Evolutionary conservation across 148 eudicot genomes (phyloP), one percentile per base, ranked within the genome.

Genomic region (Rhododendron kiyosumense): DNA sequence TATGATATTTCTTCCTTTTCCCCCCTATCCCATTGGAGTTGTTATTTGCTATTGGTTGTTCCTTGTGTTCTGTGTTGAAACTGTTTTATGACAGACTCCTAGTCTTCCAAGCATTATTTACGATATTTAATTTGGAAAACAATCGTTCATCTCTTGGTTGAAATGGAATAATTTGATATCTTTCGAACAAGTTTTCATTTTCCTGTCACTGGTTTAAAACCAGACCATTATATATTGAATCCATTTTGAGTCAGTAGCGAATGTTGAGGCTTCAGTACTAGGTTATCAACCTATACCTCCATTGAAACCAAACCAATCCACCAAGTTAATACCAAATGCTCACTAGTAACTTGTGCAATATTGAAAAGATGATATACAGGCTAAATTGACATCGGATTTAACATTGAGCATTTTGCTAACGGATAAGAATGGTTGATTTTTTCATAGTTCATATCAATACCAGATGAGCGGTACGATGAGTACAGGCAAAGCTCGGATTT

Each of bases 391-490:
- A 9, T 15, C 36, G 12, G 20, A 81, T 46, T 11, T 61, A 32
- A 11, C 7, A 30, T 65, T 10, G 65, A 41, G 15, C 34, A 20
- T 18, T 61, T 34, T 82, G 61, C 75, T 88, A 75, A 69, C 36
- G 38, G 49, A 59, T 38, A 3, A 65, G 52, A 14, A 12, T 71
- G 48, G 13, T 78, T 82, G 28, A 5, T 85, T n/a, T 51, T 85
- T 86, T 22, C 78, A 2, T 87, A 96, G 98, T 95, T 91, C 85
- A 93, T 90, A 88, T 93, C 94, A 2, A 92, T 96, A 85, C 94
- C 96, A 78, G 99, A 96, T 84, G 93, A 90, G 85, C 87, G 94
- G 45, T 96, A 94, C 85, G 96, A 96, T 24, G 99, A 93, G 85
- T 93, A 86, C 82, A 89, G 96, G 75, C 89, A 84, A 52, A 94